Evolutionary conservation across 768 basidiomycete species (phyloP).

Genomic region (Leccinum pellstonianum): DNA sequence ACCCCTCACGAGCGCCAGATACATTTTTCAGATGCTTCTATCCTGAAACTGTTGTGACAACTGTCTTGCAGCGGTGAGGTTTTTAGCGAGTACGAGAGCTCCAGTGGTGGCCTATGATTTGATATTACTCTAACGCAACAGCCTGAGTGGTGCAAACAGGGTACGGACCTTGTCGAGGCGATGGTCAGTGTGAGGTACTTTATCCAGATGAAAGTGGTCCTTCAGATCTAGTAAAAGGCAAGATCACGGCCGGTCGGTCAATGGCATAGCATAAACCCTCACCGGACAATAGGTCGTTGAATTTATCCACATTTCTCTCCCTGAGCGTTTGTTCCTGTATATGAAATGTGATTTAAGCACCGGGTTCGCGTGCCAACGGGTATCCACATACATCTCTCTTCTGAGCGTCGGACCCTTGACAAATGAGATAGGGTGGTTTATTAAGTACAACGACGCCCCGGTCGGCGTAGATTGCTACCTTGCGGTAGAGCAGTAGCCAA

Average conservation of each 20-base stretch:
- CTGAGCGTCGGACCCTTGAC: constrained; percentile 41
- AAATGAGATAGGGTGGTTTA: constrained; percentile 59
- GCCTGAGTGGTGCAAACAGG: background rate
- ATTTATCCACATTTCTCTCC: constrained; percentile 31
- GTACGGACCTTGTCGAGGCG: constrained; percentile 60
- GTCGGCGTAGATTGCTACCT: constrained; percentile 49
- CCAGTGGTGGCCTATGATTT: constrained; percentile 58
- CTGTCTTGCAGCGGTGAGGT: constrained; percentile 40
- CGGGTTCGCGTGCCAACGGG: constrained; percentile 2
- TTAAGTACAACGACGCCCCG: constrained; percentile 51
- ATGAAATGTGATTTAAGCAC: constrained; percentile 4
- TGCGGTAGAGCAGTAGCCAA: no score
- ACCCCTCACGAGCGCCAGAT: constrained; percentile 63
- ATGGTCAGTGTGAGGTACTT: constrained; percentile 53
- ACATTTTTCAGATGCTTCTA: constrained; percentile 52
- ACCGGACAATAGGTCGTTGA: constrained; percentile 40
- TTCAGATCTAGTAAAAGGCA: constrained; percentile 26
- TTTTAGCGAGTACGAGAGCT: constrained; percentile 53
- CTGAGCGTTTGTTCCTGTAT: constrained; percentile 18
- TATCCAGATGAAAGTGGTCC: constrained; percentile 32
- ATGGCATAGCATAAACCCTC: constrained; percentile 10
- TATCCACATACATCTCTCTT: constrained; percentile 20
- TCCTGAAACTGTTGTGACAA: constrained; percentile 54
- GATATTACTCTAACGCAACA: background rate
- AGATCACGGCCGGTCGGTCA: constrained; percentile 2